Percentiles rank a stretch among this genome's conserved stretches.
These are phyloP conservation scores for Peterozyma xylosa DNA, from an alignment of 805 yeast genomes.

Conservation along the genomic window DNA sequence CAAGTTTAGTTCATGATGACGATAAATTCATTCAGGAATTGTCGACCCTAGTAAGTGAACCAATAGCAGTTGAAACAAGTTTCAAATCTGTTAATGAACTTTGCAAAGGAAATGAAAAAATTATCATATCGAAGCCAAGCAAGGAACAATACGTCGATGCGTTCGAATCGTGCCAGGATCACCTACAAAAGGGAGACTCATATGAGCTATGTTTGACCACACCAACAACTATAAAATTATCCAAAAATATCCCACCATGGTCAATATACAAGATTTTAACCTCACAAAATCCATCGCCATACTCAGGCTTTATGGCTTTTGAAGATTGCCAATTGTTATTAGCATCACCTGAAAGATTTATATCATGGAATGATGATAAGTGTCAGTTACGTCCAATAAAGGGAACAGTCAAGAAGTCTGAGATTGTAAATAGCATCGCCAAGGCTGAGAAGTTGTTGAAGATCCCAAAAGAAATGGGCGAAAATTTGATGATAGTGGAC, in stretches of 20 bases:
- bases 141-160: conserved; percentile 43
- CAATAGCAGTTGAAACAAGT: background rate
- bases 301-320: conserved; percentile 72
- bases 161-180: conserved; percentile 59
- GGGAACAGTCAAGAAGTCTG: conserved; percentile 79
- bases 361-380: conserved; percentile 57
- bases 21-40: conserved; percentile 25
- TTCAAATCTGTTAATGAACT: background rate
- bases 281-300: conserved; percentile 83
- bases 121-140: conserved; percentile 40
- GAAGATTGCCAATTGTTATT: conserved; percentile 61
- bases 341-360: conserved; percentile 91
- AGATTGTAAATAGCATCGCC: conserved; percentile 37
- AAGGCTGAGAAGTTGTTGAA: conserved; percentile 59
- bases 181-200: conserved; percentile 74
- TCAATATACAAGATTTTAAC: conserved; percentile 68
- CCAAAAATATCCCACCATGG: conserved; percentile 56
- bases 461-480: conserved; percentile 91
- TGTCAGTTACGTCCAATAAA: conserved; percentile 92
- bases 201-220: conserved; percentile 90
- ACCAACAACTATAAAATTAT: conserved; percentile 53
- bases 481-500: conserved; percentile 95
- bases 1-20: conserved; percentile 41
- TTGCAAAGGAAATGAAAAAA: conserved; percentile 5
- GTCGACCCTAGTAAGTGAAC: conserved; percentile 1